Conservation (phyloP, 805 yeast genomes). For the Nematodospora valgi region DNA sequence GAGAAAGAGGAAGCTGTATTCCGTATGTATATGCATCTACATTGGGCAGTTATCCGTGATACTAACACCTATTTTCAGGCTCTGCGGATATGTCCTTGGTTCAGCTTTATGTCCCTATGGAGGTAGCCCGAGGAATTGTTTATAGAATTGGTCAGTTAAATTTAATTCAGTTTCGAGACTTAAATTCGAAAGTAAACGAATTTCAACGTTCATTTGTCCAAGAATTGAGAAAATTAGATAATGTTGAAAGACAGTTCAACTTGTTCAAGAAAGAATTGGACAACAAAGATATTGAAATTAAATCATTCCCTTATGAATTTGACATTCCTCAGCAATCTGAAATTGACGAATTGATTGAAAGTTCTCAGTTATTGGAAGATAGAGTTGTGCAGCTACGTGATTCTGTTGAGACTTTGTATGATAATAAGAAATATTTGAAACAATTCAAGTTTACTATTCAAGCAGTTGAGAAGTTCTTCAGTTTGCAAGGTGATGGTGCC, state of each 20-base stretch:
- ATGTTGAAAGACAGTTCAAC: slow-evolving; percentile 75
- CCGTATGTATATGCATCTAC: too few relatives aligned
- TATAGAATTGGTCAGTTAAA: slow-evolving; percentile 85
- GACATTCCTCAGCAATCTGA: slow-evolving; percentile 46
- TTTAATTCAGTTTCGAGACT: slow-evolving; percentile 81
- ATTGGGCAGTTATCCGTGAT: slow-evolving; percentile 14
- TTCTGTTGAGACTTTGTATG: slow-evolving; percentile 61
- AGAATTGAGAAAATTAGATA: slow-evolving; percentile 80
- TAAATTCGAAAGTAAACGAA: slow-evolving; percentile 69
- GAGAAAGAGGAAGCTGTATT: slow-evolving; percentile 45
- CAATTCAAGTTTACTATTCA: slow-evolving; percentile 60
- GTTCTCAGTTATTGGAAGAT: slow-evolving; percentile 66
- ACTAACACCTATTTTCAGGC: too few relatives aligned
- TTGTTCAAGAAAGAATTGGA: slow-evolving; percentile 46
- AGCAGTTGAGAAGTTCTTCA: slow-evolving; percentile 35
- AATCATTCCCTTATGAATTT: slow-evolving; percentile 23
- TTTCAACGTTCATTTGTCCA: slow-evolving; percentile 90
- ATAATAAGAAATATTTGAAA: slow-evolving; percentile 59
- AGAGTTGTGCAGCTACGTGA: slow-evolving; percentile 69
- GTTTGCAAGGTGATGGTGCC: slow-evolving; percentile 29
- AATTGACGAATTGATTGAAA: slow-evolving; percentile 67
- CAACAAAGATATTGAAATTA: slow-evolving; percentile 42
- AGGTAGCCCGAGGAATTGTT: slow-evolving; percentile 83
- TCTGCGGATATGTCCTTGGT: slow-evolving; percentile 97
- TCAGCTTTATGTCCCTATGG: slow-evolving; percentile 88